Base-by-base conservation (phyloP, 805 yeast species). In the Scheffersomyces spartinae region DNA sequence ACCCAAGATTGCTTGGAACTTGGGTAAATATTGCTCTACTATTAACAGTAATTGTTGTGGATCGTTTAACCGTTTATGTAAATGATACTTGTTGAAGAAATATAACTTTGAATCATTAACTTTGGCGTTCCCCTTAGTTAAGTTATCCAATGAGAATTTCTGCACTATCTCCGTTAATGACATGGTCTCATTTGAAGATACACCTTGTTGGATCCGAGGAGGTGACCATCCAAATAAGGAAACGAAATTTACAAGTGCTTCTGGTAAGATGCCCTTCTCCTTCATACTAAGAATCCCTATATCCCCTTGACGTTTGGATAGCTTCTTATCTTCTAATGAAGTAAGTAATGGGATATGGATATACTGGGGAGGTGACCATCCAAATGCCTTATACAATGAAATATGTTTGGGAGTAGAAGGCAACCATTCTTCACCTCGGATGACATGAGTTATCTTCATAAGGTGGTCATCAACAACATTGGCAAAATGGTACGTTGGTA, bases 361-460 rank as follows among this genome's bases (percentile, higher is more conserved):
- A 46, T 72, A 91, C 11, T 62, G 42, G 0, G 99, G 98, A 1
- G 79, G 71, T 0, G 42, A 35, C 96, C 96, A 88, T 0, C 81
- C 83, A 45, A 88, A 77, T 0, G 95, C 94, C 10, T 65, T 40
- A 45, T 91, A 93, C 26, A 91, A 48, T 0, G 95, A 88, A 23
- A 85, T 64, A 43, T 91, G 98, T 40, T 86, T 88, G 2, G 96
- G 95, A 0, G 98, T 91, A 0, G 97, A 83, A 1, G 94, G 80
- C 7, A 91, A 55, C 98, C 99, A 91, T 49, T 91, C 98, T 44
- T 91, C 98, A 17, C 99, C 99, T 38, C 99, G 64, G 4, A 91
- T 74, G 6, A 91, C 98, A 50, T 91, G 96, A 0, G 95, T 81
- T 22, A 91, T 80, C 23, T 72, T 50, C 98, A 91, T 91, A 24